Evolutionary conservation across 2,329 filamentous ascomycete species (phyloP), one percentile per base, ranked within the genome.

Genomic region (Arthrocladium fulminans): DNA sequence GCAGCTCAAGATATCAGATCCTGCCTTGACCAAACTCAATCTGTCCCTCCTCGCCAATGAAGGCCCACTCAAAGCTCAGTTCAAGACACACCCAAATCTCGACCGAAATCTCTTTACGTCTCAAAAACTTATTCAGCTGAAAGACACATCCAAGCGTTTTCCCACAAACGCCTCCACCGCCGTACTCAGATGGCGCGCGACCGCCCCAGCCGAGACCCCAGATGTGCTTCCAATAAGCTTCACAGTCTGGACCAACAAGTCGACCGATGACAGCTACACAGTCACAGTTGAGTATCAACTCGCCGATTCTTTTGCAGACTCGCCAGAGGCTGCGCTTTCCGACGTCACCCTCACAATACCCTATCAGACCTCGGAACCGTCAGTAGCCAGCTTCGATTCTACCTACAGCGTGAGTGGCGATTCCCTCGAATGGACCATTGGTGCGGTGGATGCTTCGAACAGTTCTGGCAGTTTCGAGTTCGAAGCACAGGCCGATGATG

Each of bases 221-320:
- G 82, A 81, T 53, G 80, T 89, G 47, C 81, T 94, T 30, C 92
- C 92, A 6, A 92, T 98, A 61, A 92, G 86, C 30, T 97, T 98
- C 67, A 96, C 88, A 2, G 90, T 96, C 30, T 98, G 92, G 92
- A 87, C 94, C 52, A 96, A 95, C 69, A 88, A 89, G 67, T 84
- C 86, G 41, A 77, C 80, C 19, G 80, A 83, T 40, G 80, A 81
- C 63, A 88, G 83, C 60, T 94, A 84, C 67, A 94, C 86, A 56
- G 80, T 98, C 62, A 98, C 90, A 1, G 80, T 97, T 27, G 92
- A 97, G 68, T 98, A 97, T 65, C 92, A 98, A 67, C 78, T 95
- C 51, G 90, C 86, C 0, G 86, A 90, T 56, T 34, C 45, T 10
- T 47, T 39, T 24, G 44, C 44, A 10, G 44, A 47, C 22, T 42